Evolutionary conservation across 371 early-diverging fungal genomes (phyloP).

Genomic region (Mucor mucedo): DNA sequence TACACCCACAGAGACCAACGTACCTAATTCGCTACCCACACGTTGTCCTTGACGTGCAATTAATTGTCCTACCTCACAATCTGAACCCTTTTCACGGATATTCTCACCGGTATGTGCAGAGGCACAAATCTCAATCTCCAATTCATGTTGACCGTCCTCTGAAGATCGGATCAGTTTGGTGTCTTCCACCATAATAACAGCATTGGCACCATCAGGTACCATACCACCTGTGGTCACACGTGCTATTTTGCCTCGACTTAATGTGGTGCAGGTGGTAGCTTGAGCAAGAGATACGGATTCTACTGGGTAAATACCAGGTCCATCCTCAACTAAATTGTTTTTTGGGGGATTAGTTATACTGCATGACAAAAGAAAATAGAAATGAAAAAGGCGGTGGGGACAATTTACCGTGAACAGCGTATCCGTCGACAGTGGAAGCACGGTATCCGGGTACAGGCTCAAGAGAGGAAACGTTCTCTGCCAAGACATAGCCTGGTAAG

Average conservation of each 20-base stretch:
- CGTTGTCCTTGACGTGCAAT: slow-evolving; percentile 64
- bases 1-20: slow-evolving; percentile 80
- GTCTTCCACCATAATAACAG: slow-evolving; percentile 94
- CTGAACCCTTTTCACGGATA: slow-evolving; percentile 83
- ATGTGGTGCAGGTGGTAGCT: slow-evolving; percentile 10
- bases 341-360: no score
- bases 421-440: slow-evolving; percentile 92
- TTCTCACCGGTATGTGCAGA: slow-evolving; percentile 56
- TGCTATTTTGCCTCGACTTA: slow-evolving; percentile 66
- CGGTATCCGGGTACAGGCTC: slow-evolving; percentile 87
- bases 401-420: slow-evolving; percentile 79
- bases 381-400: not conserved
- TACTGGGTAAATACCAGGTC: slow-evolving; percentile 80
- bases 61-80: slow-evolving; percentile 65
- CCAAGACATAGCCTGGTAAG: slow-evolving; percentile 68
- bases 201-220: slow-evolving; percentile 80
- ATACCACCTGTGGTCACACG: slow-evolving; percentile 91
- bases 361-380: not conserved
- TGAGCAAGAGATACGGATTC: slow-evolving; percentile 67
- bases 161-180: slow-evolving; percentile 68
- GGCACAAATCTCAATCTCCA: slow-evolving; percentile 59
- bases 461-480: slow-evolving; percentile 72
- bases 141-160: slow-evolving; percentile 66
- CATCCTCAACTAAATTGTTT: slow-evolving; percentile 65
- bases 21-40: slow-evolving; percentile 75